Percentiles rank a stretch among this genome's conserved stretches.
Evolutionary conservation across 805 yeast species (phyloP).

Genomic region (Starmerella etchellsii): DNA sequence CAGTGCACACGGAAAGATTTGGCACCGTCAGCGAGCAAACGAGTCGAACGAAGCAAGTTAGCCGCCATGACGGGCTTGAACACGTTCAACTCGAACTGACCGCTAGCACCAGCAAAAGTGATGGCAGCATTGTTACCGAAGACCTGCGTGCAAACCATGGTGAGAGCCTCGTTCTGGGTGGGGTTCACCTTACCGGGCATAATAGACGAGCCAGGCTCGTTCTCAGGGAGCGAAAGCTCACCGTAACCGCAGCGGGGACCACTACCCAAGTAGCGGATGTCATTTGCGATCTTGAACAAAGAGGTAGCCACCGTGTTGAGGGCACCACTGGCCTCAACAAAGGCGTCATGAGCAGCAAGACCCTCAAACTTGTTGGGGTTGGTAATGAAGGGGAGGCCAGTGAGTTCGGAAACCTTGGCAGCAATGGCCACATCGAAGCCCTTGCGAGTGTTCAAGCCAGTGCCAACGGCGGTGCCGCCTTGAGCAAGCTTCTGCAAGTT

Average conservation of each 20-base stretch:
- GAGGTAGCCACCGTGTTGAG: conserved; percentile 90
- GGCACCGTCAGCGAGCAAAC: conserved; percentile 80
- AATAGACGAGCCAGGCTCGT: conserved; percentile 97
- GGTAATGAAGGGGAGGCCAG: conserved; percentile 79
- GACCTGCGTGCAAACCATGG: conserved; percentile 96
- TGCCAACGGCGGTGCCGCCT: conserved; percentile 99
- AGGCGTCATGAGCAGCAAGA: conserved; percentile 95
- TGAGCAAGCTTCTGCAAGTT: conserved; percentile 78
- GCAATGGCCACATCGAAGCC: conserved; percentile 88
- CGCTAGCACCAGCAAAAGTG: conserved; percentile 96
- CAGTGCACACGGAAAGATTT: conserved; percentile 87
- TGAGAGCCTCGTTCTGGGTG: conserved; percentile 96
- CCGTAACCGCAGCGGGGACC: conserved; percentile 99
- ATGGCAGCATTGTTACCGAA: conserved; percentile 93
- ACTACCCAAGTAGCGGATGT: conserved; percentile 93
- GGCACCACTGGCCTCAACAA: conserved; percentile 96
- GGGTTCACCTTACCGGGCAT: conserved; percentile 99
- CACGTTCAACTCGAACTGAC: conserved; percentile 96
- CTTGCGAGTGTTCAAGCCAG: conserved; percentile 87
- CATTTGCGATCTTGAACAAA: conserved; percentile 91
- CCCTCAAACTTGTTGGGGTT: conserved; percentile 99
- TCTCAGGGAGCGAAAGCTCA: conserved; percentile 87
- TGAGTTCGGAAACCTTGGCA: conserved; percentile 65
- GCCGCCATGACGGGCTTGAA: conserved; percentile 94
- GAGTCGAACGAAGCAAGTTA: conserved; percentile 75